These are phyloP conservation scores for Arthroderma sp. DNA, from an alignment of 2,329 filamentous ascomycete species.

Conservation along the genomic window DNA sequence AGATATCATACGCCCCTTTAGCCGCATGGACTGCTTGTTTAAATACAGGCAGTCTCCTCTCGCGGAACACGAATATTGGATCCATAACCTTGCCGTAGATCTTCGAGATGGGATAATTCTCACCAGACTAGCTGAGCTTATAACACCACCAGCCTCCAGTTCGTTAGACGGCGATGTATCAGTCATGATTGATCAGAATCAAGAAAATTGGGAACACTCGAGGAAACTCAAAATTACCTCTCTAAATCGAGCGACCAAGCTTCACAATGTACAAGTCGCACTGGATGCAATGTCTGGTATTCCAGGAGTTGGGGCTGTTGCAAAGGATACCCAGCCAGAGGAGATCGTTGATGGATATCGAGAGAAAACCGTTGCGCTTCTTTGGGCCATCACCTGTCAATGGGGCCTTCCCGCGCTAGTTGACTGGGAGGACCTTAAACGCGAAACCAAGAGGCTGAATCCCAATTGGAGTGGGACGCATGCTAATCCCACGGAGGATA, in stretches of 20 bases:
- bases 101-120: slow-evolving; percentile 48
- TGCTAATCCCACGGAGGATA: slow-evolving; percentile 4
- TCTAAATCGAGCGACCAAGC: slow-evolving; percentile 40
- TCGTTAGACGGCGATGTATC: too few relatives aligned
- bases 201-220: slow-evolving; percentile 37
- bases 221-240: slow-evolving; percentile 47
- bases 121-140: slow-evolving; percentile 45
- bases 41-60: slow-evolving; percentile 42
- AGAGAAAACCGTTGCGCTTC: slow-evolving; percentile 48
- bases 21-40: slow-evolving; percentile 45
- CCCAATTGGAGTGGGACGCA: slow-evolving; percentile 11
- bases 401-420: slow-evolving; percentile 42
- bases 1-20: slow-evolving; percentile 42
- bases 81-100: slow-evolving; percentile 49
- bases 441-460: slow-evolving; percentile 37
- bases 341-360: slow-evolving; percentile 52
- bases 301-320: slow-evolving; percentile 27
- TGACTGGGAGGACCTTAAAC: slow-evolving; percentile 40
- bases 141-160: slow-evolving; percentile 34
- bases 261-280: slow-evolving; percentile 47
- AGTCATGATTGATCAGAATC: slow-evolving; percentile 17
- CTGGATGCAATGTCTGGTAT: slow-evolving; percentile 39
- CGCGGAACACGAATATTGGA: slow-evolving; percentile 45
- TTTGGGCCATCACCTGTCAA: slow-evolving; percentile 47
- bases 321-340: slow-evolving; percentile 36